Conservation (phyloP, 176 grass and related monocot genomes). For the barley (Hordeum vulgare) region DNA sequence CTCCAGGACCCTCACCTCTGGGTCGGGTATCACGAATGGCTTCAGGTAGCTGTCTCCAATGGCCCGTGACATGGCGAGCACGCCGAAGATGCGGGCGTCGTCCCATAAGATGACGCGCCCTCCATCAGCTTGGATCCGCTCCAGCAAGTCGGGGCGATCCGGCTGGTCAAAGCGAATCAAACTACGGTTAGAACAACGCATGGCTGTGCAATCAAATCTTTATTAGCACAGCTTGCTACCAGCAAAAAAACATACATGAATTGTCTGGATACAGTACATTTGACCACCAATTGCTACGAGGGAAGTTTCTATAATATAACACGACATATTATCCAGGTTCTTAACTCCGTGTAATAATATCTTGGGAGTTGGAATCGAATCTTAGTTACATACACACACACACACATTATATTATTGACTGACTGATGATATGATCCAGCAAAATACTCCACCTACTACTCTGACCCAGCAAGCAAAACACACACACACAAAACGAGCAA, state of each 20-base stretch:
- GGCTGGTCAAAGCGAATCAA: constrained; percentile 44
- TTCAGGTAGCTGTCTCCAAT: constrained; percentile 91
- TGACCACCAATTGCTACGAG: no score
- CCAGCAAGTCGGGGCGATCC: constrained; percentile 67
- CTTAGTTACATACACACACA: neutral
- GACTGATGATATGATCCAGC: neutral
- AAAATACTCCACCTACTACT: no score
- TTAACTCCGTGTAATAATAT: neutral
- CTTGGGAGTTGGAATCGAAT: neutral
- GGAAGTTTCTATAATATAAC: no score
- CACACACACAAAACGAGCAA: neutral
- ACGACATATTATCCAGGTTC: neutral
- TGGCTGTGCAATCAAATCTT: neutral
- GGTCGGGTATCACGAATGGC: constrained; percentile 74
- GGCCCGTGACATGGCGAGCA: constrained; percentile 92
- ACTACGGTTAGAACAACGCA: constrained; percentile 4
- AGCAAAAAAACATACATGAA: no score
- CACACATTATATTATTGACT: neutral
- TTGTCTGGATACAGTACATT: no score
- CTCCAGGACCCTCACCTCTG: constrained; percentile 74
- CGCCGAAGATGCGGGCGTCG: constrained; percentile 71
- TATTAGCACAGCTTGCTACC: neutral
- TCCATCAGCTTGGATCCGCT: constrained; percentile 66
- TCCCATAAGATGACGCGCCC: constrained; percentile 93
- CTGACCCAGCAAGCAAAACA: neutral